Evolutionary conservation across 2,329 filamentous ascomycete genomes (phyloP), one percentile per base, ranked within the genome.

Genomic region (Monilinia fructicola): DNA sequence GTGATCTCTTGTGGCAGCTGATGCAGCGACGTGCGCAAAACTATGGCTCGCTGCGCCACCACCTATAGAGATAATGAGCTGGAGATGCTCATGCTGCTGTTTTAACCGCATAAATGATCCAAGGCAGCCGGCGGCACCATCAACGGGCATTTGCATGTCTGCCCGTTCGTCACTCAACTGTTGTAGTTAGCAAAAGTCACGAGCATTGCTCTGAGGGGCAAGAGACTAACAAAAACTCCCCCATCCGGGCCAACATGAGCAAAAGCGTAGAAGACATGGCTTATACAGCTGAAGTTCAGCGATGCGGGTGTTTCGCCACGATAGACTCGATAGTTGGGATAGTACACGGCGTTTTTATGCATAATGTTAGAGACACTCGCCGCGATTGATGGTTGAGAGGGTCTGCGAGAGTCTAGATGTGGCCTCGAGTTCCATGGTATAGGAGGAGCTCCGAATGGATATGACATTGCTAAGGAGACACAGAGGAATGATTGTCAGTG

Each of bases 251-350:
- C 86, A 54, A 94, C 85, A 78, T 85, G 90, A 67, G 90, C 90
- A 83, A 91, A 93, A 16, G 91, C 90, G 76, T 94, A 94, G 78
- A 93, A 93, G 35, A 93, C 87, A 74, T 92, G 89, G 71, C 89
- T 93, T 73, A 94, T 87, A 73, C 89, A 91, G 71, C 86, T 86
- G 76, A 92, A 87, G 76, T 91, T 90, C 74, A 94, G 80, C 65
- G 87, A 87, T 1, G 86, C 90, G 0, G 91, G 91, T 21, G 90
- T 90, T 73, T 91, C 86, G 70, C 88, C 85, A 66, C 84, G 83
- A 78, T 93, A 92, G 71, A 92, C 85, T 67, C 87, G 83, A 79
- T 86, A 87, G 78, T 92, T 94, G n/a, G 90, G 90, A 77, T 92
- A 95, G 79, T 94, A 95, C 23, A 92, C 89, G 28, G 89, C 91